Conservation (phyloP, 2,329 filamentous ascomycete species). For the Periconia macrospinosa region DNA sequence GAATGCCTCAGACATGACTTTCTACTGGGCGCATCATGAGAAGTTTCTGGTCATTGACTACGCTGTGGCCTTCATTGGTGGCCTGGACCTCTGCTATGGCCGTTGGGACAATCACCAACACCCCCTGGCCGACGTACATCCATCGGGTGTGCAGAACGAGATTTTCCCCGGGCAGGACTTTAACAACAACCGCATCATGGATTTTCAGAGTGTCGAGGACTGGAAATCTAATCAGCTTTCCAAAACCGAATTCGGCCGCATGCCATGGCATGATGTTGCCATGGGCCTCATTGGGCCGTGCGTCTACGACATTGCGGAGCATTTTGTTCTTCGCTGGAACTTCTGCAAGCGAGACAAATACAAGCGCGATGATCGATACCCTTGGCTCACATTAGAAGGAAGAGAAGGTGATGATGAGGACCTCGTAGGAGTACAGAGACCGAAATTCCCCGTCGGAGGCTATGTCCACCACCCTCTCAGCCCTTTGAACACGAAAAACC, state of each 20-base stretch:
- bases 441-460: constrained; percentile 84
- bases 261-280: constrained; percentile 97
- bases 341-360: constrained; percentile 98
- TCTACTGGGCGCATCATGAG: constrained; percentile 98
- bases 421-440: constrained; percentile 82
- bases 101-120: constrained; percentile 91
- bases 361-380: constrained; percentile 80
- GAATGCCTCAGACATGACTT: constrained; percentile 92
- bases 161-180: constrained; percentile 96
- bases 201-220: constrained; percentile 86
- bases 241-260: constrained; percentile 88
- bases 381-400: constrained; percentile 82
- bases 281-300: constrained; percentile 90
- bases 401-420: constrained; percentile 79
- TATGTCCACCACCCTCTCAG: constrained; percentile 80
- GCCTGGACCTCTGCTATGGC: constrained; percentile 92
- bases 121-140: constrained; percentile 82
- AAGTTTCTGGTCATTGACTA: constrained; percentile 98
- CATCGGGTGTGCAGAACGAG: constrained; percentile 77
- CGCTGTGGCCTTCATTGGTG: constrained; percentile 86
- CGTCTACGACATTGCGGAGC: constrained; percentile 92
- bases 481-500: constrained; percentile 67
- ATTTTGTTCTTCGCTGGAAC: constrained; percentile 95
- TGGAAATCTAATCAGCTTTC: constrained; percentile 93
- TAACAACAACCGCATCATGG: constrained; percentile 96